Conservation (phyloP, 768 basidiomycete genomes). For the Rhizopogon vinicolor region DNA sequence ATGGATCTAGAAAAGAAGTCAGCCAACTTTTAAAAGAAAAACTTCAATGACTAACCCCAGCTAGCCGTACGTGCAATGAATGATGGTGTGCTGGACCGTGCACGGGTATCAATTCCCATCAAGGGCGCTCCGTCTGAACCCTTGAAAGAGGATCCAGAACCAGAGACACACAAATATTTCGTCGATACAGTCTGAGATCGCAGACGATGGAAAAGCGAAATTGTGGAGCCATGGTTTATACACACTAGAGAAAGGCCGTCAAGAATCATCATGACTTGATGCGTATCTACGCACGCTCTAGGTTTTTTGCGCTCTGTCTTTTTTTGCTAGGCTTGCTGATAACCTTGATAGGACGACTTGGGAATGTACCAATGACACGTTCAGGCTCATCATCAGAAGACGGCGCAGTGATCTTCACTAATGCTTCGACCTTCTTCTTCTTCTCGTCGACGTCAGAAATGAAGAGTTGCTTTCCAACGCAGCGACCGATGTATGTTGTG, state of each 20-base stretch:
- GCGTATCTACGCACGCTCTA: conserved; percentile 65
- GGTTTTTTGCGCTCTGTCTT: conserved; percentile 88
- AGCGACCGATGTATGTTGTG: conserved; percentile 88
- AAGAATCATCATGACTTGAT: conserved; percentile 8
- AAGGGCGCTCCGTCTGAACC: conserved; percentile 89
- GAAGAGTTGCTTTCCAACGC: conserved; percentile 91
- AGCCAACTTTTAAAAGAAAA: too few species aligned
- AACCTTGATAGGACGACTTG: conserved; percentile 94
- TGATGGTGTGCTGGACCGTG: conserved; percentile 70
- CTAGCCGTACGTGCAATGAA: conserved; percentile 88
- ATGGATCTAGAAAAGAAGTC: conserved; percentile 55
- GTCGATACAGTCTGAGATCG: conserved; percentile 95
- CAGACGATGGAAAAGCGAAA: conserved; percentile 93
- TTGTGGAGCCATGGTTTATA: conserved; percentile 93
- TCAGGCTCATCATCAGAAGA: conserved; percentile 78
- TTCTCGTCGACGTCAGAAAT: conserved; percentile 94
- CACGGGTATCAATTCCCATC: conserved; percentile 73
- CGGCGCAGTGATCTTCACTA: conserved; percentile 84
- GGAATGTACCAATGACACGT: conserved; percentile 83
- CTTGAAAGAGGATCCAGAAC: conserved; percentile 87
- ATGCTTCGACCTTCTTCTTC: conserved; percentile 91
- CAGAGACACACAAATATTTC: conserved; percentile 94
- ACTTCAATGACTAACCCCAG: conserved; percentile 58
- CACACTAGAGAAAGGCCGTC: conserved; percentile 53
- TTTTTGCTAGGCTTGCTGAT: conserved; percentile 99